Evolutionary conservation across 1,139 yeast species (phyloP).

Genomic region (Taphrina populina): DNA sequence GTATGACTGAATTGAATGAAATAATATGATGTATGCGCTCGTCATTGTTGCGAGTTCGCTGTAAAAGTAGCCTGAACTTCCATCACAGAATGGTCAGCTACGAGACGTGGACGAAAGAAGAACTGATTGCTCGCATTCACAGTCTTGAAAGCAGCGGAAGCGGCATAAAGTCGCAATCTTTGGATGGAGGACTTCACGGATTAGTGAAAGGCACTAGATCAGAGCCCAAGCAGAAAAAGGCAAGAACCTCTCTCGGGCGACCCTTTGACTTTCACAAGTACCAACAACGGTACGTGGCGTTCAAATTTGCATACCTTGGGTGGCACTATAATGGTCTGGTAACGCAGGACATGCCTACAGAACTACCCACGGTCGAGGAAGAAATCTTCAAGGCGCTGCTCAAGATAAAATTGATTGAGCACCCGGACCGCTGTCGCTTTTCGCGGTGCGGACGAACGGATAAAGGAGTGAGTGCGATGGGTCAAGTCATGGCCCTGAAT

Average conservation of each 20-base stretch:
- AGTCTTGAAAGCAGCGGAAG: conserved; percentile 54
- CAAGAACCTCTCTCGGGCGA: neutral
- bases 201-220: conserved; percentile 15
- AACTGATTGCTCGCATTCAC: conserved; percentile 52
- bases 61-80: too few relatives aligned
- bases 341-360: conserved; percentile 69
- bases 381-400: conserved; percentile 68
- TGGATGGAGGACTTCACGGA: neutral
- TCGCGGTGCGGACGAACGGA: conserved; percentile 97
- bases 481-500: conserved; percentile 80
- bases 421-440: conserved; percentile 55
- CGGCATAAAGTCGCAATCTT: neutral
- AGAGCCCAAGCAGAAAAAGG: conserved; percentile 14
- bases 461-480: conserved; percentile 94
- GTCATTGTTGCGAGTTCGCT: too few relatives aligned
- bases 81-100: conserved; percentile 45
- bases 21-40: too few relatives aligned
- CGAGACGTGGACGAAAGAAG: conserved; percentile 55
- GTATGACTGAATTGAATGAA: too few relatives aligned
- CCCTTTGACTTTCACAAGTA: conserved; percentile 65
- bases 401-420: conserved; percentile 64
- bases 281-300: conserved; percentile 68
- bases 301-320: conserved; percentile 82
- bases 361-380: conserved; percentile 84
- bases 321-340: conserved; percentile 95